These are phyloP conservation scores for Botrytis byssoidea DNA, from an alignment of 2,329 filamentous ascomycete genomes.

Conservation along the genomic window DNA sequence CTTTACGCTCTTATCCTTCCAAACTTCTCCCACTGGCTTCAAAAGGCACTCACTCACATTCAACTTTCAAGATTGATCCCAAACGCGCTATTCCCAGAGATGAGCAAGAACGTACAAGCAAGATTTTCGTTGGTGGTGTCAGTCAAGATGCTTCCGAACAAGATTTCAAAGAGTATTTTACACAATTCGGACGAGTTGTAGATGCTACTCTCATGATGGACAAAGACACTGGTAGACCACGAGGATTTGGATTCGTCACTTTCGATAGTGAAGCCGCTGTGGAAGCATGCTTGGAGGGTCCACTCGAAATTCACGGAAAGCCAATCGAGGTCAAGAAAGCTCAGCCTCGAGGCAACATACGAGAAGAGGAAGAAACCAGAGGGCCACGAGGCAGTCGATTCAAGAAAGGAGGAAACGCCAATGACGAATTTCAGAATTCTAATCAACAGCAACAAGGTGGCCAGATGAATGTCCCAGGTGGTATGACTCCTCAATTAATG, in stretches of 20 bases:
- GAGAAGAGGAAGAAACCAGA: conserved; percentile 79
- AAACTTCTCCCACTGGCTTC: conserved; percentile 26
- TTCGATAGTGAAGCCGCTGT: conserved; percentile 96
- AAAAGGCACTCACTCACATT: conserved; percentile 34
- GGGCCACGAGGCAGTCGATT: conserved; percentile 55
- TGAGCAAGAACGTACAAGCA: conserved; percentile 96
- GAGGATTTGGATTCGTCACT: conserved; percentile 96
- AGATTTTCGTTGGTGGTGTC: conserved; percentile 97
- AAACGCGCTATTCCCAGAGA: conserved; percentile 96
- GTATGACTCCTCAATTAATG: conserved; percentile 96
- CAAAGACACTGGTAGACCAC: conserved; percentile 94
- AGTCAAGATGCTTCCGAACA: conserved; percentile 96
- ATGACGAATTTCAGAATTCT: conserved; percentile 46
- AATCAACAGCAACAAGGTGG: conserved; percentile 39
- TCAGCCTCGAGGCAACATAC: conserved; percentile 89
- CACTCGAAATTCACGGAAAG: conserved; percentile 91
- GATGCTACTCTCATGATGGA: conserved; percentile 99
- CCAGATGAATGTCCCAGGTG: conserved; percentile 46
- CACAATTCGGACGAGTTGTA: conserved; percentile 91
- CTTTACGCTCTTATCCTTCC: conserved; percentile 22
- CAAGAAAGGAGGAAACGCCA: conserved; percentile 48
- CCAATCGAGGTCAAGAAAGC: conserved; percentile 98
- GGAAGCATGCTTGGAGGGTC: conserved; percentile 80
- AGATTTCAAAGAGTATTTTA: conserved; percentile 96
- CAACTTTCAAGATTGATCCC: conserved; percentile 70